phyloP scores from a whole-genome alignment of 2,329 filamentous ascomycete species.

The Diaporthe longicolla region DNA sequence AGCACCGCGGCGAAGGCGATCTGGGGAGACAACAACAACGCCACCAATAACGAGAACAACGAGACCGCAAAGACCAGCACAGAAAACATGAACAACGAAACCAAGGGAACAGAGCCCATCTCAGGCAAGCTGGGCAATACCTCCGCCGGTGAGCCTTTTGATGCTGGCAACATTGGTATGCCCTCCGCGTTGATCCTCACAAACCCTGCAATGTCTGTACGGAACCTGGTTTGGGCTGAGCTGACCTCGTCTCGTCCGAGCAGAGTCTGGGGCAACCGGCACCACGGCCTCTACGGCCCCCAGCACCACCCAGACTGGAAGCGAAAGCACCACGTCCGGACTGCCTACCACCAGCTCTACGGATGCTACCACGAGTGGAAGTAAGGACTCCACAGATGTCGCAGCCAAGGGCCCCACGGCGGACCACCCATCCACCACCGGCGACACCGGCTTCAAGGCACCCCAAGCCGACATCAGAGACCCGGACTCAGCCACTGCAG shows the following conservation, averaged over 20 bases:
- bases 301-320: slow-evolving; percentile 11
- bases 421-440: slow-evolving; percentile 48
- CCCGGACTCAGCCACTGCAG: slow-evolving; percentile 52
- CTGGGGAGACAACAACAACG: slow-evolving; percentile 59
- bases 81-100: slow-evolving; percentile 58
- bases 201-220: too few species aligned
- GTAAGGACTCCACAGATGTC: slow-evolving; percentile 22
- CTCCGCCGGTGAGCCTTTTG: slow-evolving; percentile 79
- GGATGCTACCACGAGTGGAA: neutral
- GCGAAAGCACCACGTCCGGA: slow-evolving; percentile 2
- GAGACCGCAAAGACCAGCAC: slow-evolving; percentile 52
- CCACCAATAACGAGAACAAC: slow-evolving; percentile 16
- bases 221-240: neutral
- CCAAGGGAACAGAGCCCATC: slow-evolving; percentile 72
- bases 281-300: neutral
- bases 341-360: slow-evolving; percentile 17
- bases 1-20: slow-evolving; percentile 62
- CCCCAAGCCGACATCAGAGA: slow-evolving; percentile 59
- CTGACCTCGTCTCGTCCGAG: neutral
- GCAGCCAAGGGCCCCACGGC: slow-evolving; percentile 43
- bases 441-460: slow-evolving; percentile 46
- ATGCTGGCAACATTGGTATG: slow-evolving; percentile 80
- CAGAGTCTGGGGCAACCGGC: slow-evolving; percentile 30
- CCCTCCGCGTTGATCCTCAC: too few species aligned
- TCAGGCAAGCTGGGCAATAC: slow-evolving; percentile 79